These are phyloP conservation scores for Crucibulum laeve DNA, from an alignment of 768 basidiomycete species.

Conservation along the genomic window DNA sequence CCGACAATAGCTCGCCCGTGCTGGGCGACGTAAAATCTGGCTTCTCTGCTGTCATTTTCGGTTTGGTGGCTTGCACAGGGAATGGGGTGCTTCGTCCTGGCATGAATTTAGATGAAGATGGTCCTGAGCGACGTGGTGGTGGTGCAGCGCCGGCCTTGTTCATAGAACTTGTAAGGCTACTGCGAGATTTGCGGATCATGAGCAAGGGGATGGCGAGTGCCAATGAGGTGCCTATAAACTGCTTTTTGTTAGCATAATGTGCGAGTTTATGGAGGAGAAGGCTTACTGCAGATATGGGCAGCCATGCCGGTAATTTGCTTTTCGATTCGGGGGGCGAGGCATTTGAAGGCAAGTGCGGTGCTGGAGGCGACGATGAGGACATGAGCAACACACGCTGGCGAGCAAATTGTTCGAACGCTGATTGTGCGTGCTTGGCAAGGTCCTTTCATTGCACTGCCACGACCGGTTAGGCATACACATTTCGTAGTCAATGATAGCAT, in stretches of 20 bases:
- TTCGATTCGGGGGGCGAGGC: not conserved
- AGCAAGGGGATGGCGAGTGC: conserved; percentile 30
- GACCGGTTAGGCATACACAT: too few species aligned
- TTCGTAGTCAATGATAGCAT: too few species aligned
- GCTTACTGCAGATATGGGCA: conserved; percentile 22
- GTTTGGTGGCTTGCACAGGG: conserved; percentile 5
- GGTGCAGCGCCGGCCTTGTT: conserved; percentile 20
- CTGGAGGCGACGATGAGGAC: not conserved
- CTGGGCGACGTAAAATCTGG: conserved; percentile 23
- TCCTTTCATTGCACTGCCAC: too few species aligned
- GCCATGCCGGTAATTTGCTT: conserved; percentile 19
- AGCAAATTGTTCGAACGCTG: too few species aligned
- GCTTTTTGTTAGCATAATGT: not conserved
- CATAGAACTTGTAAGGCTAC: conserved; percentile 17
- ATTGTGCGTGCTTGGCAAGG: too few species aligned
- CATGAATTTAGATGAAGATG: conserved; percentile 1
- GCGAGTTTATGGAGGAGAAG: not conserved
- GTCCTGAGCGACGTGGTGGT: conserved; percentile 23
- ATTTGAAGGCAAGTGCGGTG: not conserved
- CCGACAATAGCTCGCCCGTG: conserved; percentile 27
- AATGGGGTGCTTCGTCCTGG: conserved; percentile 8
- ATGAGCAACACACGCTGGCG: too few species aligned
- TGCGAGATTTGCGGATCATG: conserved; percentile 28
- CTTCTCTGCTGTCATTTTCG: conserved; percentile 13
- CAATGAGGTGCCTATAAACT: conserved; percentile 26